A percentile compares a stretch with the other conserved stretches of the same genome.
Conservation (phyloP, 2,329 filamentous ascomycete genomes). For the Bipolaris victoriae region DNA sequence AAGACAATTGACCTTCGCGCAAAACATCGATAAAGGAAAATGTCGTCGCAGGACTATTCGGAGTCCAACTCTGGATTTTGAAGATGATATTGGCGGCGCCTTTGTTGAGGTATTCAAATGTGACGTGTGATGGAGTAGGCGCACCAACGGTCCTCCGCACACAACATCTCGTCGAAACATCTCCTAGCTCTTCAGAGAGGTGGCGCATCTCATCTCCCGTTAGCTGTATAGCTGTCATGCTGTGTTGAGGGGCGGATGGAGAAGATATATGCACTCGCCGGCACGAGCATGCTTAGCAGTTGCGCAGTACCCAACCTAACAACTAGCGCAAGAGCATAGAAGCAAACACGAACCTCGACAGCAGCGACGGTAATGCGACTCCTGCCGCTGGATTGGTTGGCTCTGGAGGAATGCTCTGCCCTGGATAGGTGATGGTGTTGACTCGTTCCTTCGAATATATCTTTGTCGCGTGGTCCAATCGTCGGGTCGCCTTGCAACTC, state of each 20-base stretch:
- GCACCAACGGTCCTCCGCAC: conserved; percentile 9
- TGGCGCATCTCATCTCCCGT: conserved; percentile 16
- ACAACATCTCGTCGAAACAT: conserved; percentile 20
- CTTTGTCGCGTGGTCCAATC: conserved; percentile 6
- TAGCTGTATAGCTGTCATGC: conserved; percentile 9
- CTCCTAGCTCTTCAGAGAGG: conserved; percentile 14
- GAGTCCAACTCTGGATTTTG: conserved; percentile 25
- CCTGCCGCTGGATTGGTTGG: neutral
- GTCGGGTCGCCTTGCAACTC: neutral
- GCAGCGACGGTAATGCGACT: neutral
- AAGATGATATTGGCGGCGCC: conserved; percentile 47
- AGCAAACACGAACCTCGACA: neutral
- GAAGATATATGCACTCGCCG: conserved; percentile 5
- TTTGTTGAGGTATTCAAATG: conserved; percentile 39
- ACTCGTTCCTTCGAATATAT: neutral
- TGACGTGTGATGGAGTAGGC: conserved; percentile 15
- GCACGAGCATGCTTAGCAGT: conserved; percentile 12
- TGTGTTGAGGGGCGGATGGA: neutral
- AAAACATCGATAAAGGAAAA: conserved; percentile 25
- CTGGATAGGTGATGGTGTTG: neutral
- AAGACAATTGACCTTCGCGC: conserved; percentile 1
- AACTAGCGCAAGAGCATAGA: conserved; percentile 12
- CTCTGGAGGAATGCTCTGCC: neutral
- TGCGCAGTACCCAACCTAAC: conserved; percentile 9
- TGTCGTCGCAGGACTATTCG: neutral